phyloP scores from a whole-genome alignment of 2,329 filamentous ascomycete genomes.

The Trichoderma sp. region DNA sequence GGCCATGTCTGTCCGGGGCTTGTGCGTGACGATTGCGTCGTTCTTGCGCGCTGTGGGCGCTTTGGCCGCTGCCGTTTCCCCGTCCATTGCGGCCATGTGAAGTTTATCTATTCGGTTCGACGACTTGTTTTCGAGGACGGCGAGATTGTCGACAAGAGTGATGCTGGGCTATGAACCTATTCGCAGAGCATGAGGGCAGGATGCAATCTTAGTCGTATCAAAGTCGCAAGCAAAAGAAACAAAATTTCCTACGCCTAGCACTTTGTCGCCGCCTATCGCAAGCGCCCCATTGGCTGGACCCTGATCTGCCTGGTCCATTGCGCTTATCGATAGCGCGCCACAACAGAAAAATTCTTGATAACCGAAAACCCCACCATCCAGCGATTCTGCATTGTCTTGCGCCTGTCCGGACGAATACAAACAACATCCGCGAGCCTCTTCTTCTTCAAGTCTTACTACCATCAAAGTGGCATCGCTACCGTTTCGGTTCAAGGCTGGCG shows the following conservation, averaged over 20 bases:
- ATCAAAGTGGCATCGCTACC: conserved; percentile 71
- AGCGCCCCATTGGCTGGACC: conserved; percentile 34
- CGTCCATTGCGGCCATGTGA: conserved; percentile 41
- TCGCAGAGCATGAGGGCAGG: background rate
- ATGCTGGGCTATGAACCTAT: background rate
- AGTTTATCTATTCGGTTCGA: background rate
- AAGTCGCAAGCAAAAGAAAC: conserved; percentile 32
- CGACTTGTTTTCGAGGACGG: background rate
- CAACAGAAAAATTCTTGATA: conserved; percentile 45
- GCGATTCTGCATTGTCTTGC: conserved; percentile 25
- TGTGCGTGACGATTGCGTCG: conserved; percentile 52
- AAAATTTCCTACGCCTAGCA: conserved; percentile 42
- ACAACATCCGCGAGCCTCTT: background rate
- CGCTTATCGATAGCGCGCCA: conserved; percentile 44
- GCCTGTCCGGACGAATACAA: conserved; percentile 6
- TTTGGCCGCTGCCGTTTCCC: conserved; percentile 42
- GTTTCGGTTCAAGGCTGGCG: conserved; percentile 84
- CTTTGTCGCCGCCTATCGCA: conserved; percentile 35
- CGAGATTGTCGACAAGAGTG: background rate
- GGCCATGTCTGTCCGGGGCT: conserved; percentile 54
- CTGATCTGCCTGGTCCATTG: conserved; percentile 9
- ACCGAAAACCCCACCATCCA: conserved; percentile 44
- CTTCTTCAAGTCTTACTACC: background rate
- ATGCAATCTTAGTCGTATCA: background rate
- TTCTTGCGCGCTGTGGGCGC: conserved; percentile 49